Base-by-base conservation (phyloP, 768 basidiomycete species). In the Cystobasidium ongulense region DNA sequence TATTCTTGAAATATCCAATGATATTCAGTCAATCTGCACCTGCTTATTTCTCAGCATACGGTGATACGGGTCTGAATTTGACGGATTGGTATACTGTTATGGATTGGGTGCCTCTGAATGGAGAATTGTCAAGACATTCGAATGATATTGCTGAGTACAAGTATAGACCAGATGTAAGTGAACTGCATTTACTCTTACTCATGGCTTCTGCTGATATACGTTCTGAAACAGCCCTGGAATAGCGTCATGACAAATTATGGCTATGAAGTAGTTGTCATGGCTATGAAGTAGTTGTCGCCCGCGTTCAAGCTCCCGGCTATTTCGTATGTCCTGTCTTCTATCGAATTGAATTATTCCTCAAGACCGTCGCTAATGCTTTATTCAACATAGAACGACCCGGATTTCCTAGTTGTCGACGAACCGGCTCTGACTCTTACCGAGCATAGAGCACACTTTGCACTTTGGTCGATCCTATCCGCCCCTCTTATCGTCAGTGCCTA, bases 21-120 rank as follows among this genome's bases (percentile, higher is more conserved):
- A 67, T 67, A 11, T 67, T 67, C 65, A 67, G 65, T 52, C 65
- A 67, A 50, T 50, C 43, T 31, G 65, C 65, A 17, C 65, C 65
- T 3, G 65, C 65, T 52, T 67, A 67, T 29, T 66, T 66, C 41
- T 35, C 64, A 66, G 64, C 64, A 54, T 54, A 66, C 17, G 38
- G 35, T 4, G 64, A 39, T 43, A 41, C 38, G 29, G 43, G 64
- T 35, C 53, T 36, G 7, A 66, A 66, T 38, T 43, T 66, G 25
- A 66, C 64, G 15, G 43, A 66, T 31, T 66, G 64, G 64, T 66
- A 66, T 38, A 66, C 64, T 17, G 64, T 66, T 38, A 66, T 66
- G 64, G 64, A 66, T 43, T 66, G 64, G 64, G 64, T 66, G 4
- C 64, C 64, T 27, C 7, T 66, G 10, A 66, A 66, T 43, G 64